Conservation (phyloP, 345 rosid genomes). For the Lumnitzera littorea region DNA sequence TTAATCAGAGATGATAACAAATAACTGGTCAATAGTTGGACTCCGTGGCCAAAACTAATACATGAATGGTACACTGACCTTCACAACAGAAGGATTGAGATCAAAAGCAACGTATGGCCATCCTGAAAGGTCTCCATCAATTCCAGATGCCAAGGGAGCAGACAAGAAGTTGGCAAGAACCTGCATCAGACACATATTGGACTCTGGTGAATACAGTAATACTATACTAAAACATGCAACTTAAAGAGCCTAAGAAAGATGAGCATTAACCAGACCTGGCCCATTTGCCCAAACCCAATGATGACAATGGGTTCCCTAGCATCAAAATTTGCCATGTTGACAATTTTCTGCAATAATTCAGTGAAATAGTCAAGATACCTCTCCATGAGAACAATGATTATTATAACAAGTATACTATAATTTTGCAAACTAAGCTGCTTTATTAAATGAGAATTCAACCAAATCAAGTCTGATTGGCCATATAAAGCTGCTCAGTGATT, state of each 20-base stretch:
- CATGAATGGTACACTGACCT: constrained; percentile 36
- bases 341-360: constrained; percentile 36
- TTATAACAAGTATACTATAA: too few relatives aligned
- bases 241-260: too few relatives aligned
- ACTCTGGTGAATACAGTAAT: not conserved
- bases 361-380: constrained; percentile 3
- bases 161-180: constrained; percentile 90
- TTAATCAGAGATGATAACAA: not conserved
- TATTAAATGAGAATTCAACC: too few relatives aligned
- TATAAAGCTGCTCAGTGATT: too few relatives aligned
- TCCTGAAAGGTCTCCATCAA: constrained; percentile 47
- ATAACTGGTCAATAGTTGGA: not conserved
- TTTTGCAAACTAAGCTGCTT: too few relatives aligned
- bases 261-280: constrained; percentile 45
- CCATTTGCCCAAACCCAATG: constrained; percentile 94
- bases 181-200: constrained; percentile 28
- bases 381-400: too few relatives aligned
- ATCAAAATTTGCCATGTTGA: constrained; percentile 51
- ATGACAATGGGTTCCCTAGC: constrained; percentile 82
- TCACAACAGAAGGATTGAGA: constrained; percentile 80
- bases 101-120: constrained; percentile 91
- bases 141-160: constrained; percentile 70
- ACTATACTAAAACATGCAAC: too few relatives aligned
- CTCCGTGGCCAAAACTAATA: not conserved
- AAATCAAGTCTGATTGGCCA: too few relatives aligned